Evolutionary conservation across 768 basidiomycete species (phyloP), one percentile per base, ranked within the genome.

Genomic region (Grammothele lineata): DNA sequence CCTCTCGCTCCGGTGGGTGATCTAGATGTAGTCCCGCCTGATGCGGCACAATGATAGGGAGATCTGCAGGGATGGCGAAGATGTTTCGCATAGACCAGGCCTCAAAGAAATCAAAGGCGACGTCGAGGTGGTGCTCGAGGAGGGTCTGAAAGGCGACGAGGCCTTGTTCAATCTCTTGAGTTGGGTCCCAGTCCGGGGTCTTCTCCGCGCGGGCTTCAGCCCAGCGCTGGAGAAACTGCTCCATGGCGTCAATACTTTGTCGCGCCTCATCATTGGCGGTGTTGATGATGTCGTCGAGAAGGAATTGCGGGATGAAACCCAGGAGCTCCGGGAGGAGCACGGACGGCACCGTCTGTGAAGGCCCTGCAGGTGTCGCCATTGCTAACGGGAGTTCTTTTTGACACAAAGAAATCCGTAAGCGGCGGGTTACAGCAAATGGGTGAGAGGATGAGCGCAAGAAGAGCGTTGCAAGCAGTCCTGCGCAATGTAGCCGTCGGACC

Each of bases 81-180:
- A 92, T 86, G 65, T 95, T 96, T 34, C 91, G 72, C 59, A 92
- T 64, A 10, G 81, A 83, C 92, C 92, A 95, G 0, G 83, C 84
- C 66, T 92, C 92, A 57, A 96, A 89, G 60, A 85, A 87, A 63
- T 96, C 92, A 50, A 94, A 90, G 0, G 92, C 92, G 37, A 90
- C 76, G 59, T 96, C 92, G 36, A 88, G 84, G 55, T 93, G 92
- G 45, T 81, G 81, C 59, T 93, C 89, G 12, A 96, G 74, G 36
- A 94, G 74, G 0, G 92, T 93, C 63, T 94, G 89, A 53, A 95
- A 90, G 19, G 87, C 77, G 40, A 90, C 85, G 1, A 92, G 67
- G 2, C 91, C 92, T 66, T 90, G 81, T 55, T 85, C 83, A 18
- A 87, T 74, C 50, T 88, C 85, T 47, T 84, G 78, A 10, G 72